These are phyloP conservation scores for Starmerella powellii DNA, from an alignment of 805 yeast genomes.

Conservation along the genomic window DNA sequence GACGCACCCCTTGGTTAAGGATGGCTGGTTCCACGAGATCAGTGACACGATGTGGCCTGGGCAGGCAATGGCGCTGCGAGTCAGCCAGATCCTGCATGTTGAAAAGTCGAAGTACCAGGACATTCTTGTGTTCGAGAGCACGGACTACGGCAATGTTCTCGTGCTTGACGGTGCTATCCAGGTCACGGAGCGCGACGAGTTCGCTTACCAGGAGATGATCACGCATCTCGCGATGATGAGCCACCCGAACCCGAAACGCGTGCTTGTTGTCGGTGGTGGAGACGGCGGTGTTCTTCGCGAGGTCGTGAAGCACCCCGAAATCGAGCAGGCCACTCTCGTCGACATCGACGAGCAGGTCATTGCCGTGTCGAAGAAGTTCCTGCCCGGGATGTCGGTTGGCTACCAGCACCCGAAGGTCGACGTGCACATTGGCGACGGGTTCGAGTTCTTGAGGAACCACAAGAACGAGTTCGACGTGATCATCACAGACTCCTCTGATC, in stretches of 20 bases:
- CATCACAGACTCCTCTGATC: conserved; percentile 94
- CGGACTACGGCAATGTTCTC: conserved; percentile 88
- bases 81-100: conserved; percentile 72
- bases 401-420: conserved; percentile 79
- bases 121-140: conserved; percentile 80
- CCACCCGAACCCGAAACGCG: conserved; percentile 89
- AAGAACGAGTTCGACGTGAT: conserved; percentile 85
- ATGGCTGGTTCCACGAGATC: conserved; percentile 96
- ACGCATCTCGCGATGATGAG: conserved; percentile 84
- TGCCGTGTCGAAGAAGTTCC: conserved; percentile 68
- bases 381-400: conserved; percentile 78
- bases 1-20: conserved; percentile 28
- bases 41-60: conserved; percentile 98
- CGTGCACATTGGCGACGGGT: conserved; percentile 94
- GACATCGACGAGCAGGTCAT: conserved; percentile 94
- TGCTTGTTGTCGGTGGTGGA: conserved; percentile 95
- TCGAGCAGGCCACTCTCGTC: conserved; percentile 82
- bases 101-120: conserved; percentile 88
- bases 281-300: conserved; percentile 98
- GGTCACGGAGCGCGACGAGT: conserved; percentile 94
- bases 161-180: conserved; percentile 93
- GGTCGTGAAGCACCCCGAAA: conserved; percentile 73
- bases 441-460: conserved; percentile 77
- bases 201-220: conserved; percentile 97
- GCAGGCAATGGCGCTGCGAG: conserved; percentile 86